Evolutionary conservation across 106 monocot genomes (phyloP), one percentile per base, ranked within the genome.

Genomic region (Narthecium ossifragum): DNA sequence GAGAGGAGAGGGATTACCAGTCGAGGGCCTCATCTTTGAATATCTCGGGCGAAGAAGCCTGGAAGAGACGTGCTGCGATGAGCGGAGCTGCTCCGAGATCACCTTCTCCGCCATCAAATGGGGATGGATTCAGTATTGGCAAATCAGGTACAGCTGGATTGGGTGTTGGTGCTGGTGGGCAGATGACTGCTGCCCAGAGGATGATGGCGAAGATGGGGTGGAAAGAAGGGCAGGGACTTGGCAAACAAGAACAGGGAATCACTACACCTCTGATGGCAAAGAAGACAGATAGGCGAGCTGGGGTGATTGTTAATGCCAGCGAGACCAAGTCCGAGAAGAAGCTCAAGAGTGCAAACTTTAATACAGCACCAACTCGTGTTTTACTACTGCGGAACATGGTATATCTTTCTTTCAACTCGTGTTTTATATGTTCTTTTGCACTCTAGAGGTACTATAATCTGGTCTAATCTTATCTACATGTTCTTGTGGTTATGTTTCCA

Each of bases 151-250:
- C 84, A 1, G 85, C 78, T 59, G 93, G 93, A 18, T 45, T 93
- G 29, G 93, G 93, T 18, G 70, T 93, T 32, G 93, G 93, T 48
- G 88, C 85, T n/a, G 93, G 93, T 14, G 93, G 93, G 29, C 90
- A 96, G 70, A 96, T 96, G 90, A 96, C 94, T 31, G 94, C 94
- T 29, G 94, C 94, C 0, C 94, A 96, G 73, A 75, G 90, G 72
- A 96, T 96, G 96, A 96, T 96, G 96, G 90, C 90, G 14, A 96
- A 86, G 78, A 96, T 96, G 96, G 96, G 96, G 22, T 96, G 96
- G 96, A 96, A 96, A 41, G 78, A 96, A 74, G 96, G 96, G 0
- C 96, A 96, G 73, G 96, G 96, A 12, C 90, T 96, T 61, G 96
- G 96, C 0, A 96, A 84, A 65, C 90, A 74, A 62, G 96, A 96